phyloP scores from a whole-genome alignment of 148 eudicot genomes.

The Rhododendron simsii region DNA sequence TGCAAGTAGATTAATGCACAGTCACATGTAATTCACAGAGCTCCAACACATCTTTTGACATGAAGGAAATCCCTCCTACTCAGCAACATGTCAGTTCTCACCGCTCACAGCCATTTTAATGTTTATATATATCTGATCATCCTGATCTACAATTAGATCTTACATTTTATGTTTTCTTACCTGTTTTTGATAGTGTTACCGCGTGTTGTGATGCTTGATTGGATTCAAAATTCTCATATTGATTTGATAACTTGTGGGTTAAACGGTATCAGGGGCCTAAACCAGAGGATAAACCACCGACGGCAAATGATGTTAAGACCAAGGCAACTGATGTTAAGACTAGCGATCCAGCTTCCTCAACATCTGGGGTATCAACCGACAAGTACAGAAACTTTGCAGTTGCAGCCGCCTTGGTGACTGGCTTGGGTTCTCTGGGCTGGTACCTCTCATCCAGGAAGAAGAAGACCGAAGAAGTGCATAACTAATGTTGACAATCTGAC shows the following conservation, averaged over 20 bases:
- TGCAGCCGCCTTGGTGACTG: conserved; percentile 58
- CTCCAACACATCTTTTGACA: neutral
- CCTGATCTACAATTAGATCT: neutral
- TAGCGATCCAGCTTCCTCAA: conserved; percentile 34
- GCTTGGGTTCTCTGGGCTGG: conserved; percentile 67
- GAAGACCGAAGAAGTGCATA: conserved; percentile 77
- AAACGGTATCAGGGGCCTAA: conserved; percentile 55
- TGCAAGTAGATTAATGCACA: neutral
- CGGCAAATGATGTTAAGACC: conserved; percentile 31
- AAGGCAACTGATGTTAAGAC: conserved; percentile 48
- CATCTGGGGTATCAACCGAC: conserved; percentile 63
- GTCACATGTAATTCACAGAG: neutral
- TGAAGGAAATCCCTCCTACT: neutral
- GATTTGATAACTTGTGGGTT: neutral
- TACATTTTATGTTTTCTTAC: neutral
- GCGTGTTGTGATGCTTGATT: neutral
- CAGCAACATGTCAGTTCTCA: neutral
- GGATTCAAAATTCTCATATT: neutral
- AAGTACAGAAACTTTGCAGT: conserved; percentile 76
- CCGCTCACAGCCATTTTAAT: neutral
- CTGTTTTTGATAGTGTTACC: neutral
- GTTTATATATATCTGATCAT: neutral
- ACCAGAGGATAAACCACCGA: conserved; percentile 43
- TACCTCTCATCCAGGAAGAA: conserved; percentile 44
- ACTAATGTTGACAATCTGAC: conserved; percentile 23